Evolutionary conservation across 495 filamentous ascomycete species (phyloP).

Genomic region (Neurospora sp.): DNA sequence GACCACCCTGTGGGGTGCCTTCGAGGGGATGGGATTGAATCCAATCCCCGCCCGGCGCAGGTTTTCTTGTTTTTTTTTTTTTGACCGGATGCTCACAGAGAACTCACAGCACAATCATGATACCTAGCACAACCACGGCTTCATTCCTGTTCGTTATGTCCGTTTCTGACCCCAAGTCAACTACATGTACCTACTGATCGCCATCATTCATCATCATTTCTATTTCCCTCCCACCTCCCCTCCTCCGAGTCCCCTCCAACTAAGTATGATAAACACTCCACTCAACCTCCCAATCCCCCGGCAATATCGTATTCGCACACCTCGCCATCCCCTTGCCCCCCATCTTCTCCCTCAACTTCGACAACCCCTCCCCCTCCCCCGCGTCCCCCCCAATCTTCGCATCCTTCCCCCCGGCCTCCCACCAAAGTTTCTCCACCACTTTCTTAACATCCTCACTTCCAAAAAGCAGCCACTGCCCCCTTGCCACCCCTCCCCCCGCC

Average conservation of each 20-base stretch:
- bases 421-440: neutral
- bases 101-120: neutral
- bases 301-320: neutral
- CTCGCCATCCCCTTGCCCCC: neutral
- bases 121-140: neutral
- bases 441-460: neutral
- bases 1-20: neutral
- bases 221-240: no score
- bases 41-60: neutral
- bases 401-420: no score
- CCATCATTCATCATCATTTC: no score
- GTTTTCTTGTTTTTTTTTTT: neutral
- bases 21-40: neutral
- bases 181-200: no score
- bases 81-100: neutral
- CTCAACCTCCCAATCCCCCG: neutral
- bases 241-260: no score
- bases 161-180: neutral
- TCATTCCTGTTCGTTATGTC: neutral
- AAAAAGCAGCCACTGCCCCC: no score
- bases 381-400: no score
- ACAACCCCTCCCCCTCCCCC: no score
- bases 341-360: no score
- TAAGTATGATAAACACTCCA: neutral
- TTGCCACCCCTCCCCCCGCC: no score